phyloP scores from a whole-genome alignment of 441 rosid species.

The Dalechampia spathulata region DNA sequence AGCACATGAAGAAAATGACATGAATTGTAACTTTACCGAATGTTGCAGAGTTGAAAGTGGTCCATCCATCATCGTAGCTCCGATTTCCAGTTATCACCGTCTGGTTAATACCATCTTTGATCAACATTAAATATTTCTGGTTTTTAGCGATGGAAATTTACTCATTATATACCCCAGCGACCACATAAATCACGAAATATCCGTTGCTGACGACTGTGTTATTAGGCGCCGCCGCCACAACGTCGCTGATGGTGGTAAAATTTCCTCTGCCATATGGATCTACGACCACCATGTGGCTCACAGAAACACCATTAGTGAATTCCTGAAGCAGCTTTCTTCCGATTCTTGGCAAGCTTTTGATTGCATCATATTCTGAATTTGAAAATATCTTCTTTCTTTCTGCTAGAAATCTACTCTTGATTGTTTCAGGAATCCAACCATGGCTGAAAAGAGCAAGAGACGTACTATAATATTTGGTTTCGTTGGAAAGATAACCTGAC shows the following conservation, averaged over 20 bases:
- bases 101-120: conserved; percentile 36
- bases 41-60: conserved; percentile 44
- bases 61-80: conserved; percentile 31
- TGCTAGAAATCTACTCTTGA: neutral
- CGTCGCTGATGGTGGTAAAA: conserved; percentile 34
- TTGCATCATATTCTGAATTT: no score
- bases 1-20: no score
- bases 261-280: conserved; percentile 30
- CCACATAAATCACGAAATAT: conserved; percentile 41
- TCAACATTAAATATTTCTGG: conserved; percentile 37
- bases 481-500: conserved; percentile 16
- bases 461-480: conserved; percentile 28
- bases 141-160: conserved; percentile 32
- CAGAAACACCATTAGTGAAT: conserved; percentile 13
- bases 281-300: conserved; percentile 39
- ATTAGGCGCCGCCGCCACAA: conserved; percentile 43
- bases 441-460: conserved; percentile 35
- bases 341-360: conserved; percentile 30
- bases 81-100: conserved; percentile 38
- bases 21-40: no score
- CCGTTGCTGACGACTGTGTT: conserved; percentile 15
- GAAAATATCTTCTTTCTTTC: no score
- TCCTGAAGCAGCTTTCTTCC: no score
- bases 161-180: conserved; percentile 43
- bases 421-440: conserved; percentile 1